These are phyloP conservation scores for Trichoderma koningiopsis DNA, from an alignment of 2,329 filamentous ascomycete genomes.

Conservation along the genomic window DNA sequence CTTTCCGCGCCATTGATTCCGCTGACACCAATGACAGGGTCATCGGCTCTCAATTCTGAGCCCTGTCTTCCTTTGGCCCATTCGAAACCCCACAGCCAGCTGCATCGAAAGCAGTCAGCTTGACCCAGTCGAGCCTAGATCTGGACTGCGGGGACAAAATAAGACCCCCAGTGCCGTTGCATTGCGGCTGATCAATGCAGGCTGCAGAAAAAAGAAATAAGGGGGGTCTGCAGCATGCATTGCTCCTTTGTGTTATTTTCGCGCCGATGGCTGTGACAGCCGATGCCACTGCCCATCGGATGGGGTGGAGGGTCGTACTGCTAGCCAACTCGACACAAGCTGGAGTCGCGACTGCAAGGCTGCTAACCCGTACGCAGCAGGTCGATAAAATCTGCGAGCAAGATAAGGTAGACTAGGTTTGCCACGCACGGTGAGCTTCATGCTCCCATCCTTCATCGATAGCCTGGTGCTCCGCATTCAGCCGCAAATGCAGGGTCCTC, in stretches of 20 bases:
- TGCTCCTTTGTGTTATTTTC: not conserved
- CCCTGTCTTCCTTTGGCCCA: not conserved
- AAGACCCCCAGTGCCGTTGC: conserved; percentile 3
- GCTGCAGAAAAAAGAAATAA: conserved; percentile 7
- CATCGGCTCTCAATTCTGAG: not conserved
- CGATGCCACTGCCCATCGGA: conserved; percentile 1
- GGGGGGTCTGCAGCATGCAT: not conserved
- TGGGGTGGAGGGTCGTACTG: not conserved
- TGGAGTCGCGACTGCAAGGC: not conserved
- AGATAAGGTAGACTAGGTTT: not conserved
- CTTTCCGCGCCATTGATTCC: not conserved
- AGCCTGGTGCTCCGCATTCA: conserved; percentile 6
- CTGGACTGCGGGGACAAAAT: conserved; percentile 11
- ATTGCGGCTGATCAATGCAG: conserved; percentile 17
- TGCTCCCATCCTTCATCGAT: not conserved
- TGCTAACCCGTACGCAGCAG: not conserved
- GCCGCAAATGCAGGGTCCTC: conserved; percentile 1
- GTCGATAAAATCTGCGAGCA: not conserved
- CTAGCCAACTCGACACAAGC: not conserved
- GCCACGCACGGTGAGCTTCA: not conserved
- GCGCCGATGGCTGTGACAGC: not conserved
- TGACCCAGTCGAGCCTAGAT: conserved; percentile 20
- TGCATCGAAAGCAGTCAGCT: not conserved
- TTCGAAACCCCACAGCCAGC: conserved; percentile 8
- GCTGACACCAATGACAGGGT: not conserved